These are phyloP conservation scores for Solanum medicagineum DNA, from an alignment of 257 asterid genomes.

Conservation along the genomic window DNA sequence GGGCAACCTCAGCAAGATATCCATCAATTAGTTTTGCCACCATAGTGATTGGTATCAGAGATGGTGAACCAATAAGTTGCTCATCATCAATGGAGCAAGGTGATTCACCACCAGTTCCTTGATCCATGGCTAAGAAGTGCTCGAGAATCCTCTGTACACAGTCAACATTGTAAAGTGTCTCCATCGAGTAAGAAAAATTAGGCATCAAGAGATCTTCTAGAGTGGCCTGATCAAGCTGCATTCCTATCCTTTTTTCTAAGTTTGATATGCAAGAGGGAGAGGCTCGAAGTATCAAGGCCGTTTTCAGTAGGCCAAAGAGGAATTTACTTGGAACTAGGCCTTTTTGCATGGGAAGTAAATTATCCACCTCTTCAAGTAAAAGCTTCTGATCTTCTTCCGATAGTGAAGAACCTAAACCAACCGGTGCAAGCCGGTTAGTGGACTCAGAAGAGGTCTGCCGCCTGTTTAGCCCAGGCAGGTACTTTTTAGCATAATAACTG, in stretches of 20 bases:
- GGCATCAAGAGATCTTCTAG: slow-evolving; percentile 98
- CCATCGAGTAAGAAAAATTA: slow-evolving; percentile 70
- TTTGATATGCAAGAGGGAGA: slow-evolving; percentile 36
- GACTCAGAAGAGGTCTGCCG: slow-evolving; percentile 46
- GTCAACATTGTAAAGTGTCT: slow-evolving; percentile 86
- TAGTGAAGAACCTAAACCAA: slow-evolving; percentile 25
- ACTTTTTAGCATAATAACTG: slow-evolving; percentile 52
- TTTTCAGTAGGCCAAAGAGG: slow-evolving; percentile 69
- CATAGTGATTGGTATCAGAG: slow-evolving; percentile 79
- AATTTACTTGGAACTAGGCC: slow-evolving; percentile 61
- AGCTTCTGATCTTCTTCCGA: slow-evolving; percentile 78
- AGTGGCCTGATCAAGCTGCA: slow-evolving; percentile 91
- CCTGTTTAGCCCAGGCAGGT: slow-evolving; percentile 71
- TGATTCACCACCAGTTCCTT: slow-evolving; percentile 57
- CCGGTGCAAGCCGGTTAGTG: slow-evolving; percentile 33
- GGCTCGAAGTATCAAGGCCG: slow-evolving; percentile 81
- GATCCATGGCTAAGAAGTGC: slow-evolving; percentile 81
- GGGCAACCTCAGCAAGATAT: slow-evolving; percentile 91
- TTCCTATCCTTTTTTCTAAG: slow-evolving; percentile 73
- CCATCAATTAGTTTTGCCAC: slow-evolving; percentile 92
- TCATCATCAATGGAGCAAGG: slow-evolving; percentile 71
- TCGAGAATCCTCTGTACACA: slow-evolving; percentile 74
- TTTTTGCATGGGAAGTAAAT: slow-evolving; percentile 71
- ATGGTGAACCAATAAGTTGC: slow-evolving; percentile 72
- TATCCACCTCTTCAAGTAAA: slow-evolving; percentile 75